A percentile compares a stretch with the other conserved stretches of the same genome.
phyloP scores from a whole-genome alignment of 176 grass and related monocot species.

The Bolboschoenus planiculmis region DNA sequence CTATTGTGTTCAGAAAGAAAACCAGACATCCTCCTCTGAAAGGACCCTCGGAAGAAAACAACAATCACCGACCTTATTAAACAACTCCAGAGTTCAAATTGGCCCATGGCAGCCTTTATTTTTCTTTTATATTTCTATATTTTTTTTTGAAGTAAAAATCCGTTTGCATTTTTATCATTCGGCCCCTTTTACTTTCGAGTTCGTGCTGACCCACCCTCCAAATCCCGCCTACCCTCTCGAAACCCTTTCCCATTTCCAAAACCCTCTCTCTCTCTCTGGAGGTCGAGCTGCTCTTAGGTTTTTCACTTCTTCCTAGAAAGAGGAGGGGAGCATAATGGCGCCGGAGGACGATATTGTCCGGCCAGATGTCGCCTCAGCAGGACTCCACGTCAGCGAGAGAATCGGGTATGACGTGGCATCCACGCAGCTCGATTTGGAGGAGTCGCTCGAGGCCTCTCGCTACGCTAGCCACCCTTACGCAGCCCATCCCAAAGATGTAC shows the following conservation, averaged over 20 bases:
- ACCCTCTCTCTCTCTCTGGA: conserved; percentile 3
- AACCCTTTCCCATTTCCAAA: background rate
- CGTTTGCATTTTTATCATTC: background rate
- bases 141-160: too few species aligned
- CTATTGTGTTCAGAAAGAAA: too few species aligned
- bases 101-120: too few species aligned
- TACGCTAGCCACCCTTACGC: conserved; percentile 93
- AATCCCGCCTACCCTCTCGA: background rate
- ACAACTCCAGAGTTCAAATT: too few species aligned
- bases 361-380: conserved; percentile 79
- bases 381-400: conserved; percentile 82
- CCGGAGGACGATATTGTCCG: conserved; percentile 88
- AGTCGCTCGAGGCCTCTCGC: conserved; percentile 89
- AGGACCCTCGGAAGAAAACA: too few species aligned
- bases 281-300: conserved; percentile 41
- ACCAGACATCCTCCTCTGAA: too few species aligned
- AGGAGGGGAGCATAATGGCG: conserved; percentile 46
- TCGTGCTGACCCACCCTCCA: background rate
- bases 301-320: conserved; percentile 17
- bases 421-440: conserved; percentile 83
- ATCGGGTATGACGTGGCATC: conserved; percentile 59
- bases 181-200: background rate
- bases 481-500: conserved; percentile 84
- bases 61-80: too few species aligned
- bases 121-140: too few species aligned